phyloP scores from a whole-genome alignment of 495 filamentous ascomycete genomes.

The Hypomontagnella monticulosa region DNA sequence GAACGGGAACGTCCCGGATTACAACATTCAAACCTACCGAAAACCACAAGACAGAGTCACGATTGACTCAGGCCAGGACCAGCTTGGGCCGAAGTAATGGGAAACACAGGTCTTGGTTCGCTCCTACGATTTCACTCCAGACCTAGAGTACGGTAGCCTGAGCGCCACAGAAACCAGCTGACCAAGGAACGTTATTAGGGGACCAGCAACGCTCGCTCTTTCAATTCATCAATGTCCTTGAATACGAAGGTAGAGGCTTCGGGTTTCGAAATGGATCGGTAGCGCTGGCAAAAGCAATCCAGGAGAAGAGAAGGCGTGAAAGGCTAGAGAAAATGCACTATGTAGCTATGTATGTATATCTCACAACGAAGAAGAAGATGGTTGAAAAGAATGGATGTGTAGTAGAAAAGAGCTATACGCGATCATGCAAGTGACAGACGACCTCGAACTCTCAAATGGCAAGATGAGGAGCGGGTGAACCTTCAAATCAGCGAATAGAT shows the following conservation, averaged over 20 bases:
- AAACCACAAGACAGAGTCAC: slow-evolving; percentile 2
- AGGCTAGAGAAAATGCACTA: slow-evolving; percentile 8
- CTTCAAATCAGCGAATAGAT: slow-evolving; percentile 13
- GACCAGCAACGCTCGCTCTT: slow-evolving; percentile 9
- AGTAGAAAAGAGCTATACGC: slow-evolving; percentile 29
- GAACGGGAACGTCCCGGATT: not conserved
- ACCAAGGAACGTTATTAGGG: not conserved
- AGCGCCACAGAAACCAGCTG: not conserved
- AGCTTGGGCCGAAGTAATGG: not conserved
- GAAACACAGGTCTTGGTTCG: not conserved
- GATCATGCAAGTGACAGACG: slow-evolving; percentile 35
- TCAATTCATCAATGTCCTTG: slow-evolving; percentile 18
- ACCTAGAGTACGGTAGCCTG: not conserved
- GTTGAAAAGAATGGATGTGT: slow-evolving; percentile 32
- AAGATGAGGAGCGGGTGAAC: slow-evolving; percentile 12
- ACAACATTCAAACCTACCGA: slow-evolving; percentile 15
- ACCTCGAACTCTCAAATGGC: slow-evolving; percentile 25
- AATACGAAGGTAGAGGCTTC: not conserved
- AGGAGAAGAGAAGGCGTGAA: slow-evolving; percentile 19
- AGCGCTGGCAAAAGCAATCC: not conserved
- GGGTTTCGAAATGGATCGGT: slow-evolving; percentile 11
- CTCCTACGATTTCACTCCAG: slow-evolving; percentile 23
- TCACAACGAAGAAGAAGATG: not conserved
- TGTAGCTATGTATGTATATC: slow-evolving; percentile 11
- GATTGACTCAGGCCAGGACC: slow-evolving; percentile 3